Evolutionary conservation across 1,284 basidiomycete species (phyloP).

Genomic region (Rhodofomes roseus): DNA sequence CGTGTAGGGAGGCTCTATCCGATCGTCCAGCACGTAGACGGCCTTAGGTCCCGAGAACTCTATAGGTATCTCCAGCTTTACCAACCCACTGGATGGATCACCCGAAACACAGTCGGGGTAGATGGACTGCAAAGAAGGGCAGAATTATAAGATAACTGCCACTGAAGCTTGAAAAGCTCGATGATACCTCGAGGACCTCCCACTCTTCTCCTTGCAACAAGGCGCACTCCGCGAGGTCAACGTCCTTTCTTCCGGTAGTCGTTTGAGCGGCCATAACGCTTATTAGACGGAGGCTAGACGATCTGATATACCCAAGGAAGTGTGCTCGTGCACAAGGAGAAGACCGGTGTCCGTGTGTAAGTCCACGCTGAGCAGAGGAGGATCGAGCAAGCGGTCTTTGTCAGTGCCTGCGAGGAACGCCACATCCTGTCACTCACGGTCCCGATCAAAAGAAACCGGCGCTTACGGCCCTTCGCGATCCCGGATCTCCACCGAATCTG

Average conservation of each 20-base stretch:
- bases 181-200: slow-evolving; percentile 56
- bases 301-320: not conserved
- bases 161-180: not conserved
- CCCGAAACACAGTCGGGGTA: slow-evolving; percentile 64
- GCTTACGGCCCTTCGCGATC: not conserved
- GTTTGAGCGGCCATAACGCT: not conserved
- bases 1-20: slow-evolving; percentile 13
- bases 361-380: not conserved
- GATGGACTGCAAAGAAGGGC: slow-evolving; percentile 52
- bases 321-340: not conserved
- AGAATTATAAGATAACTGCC: not conserved
- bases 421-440: not conserved
- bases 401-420: not conserved
- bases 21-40: slow-evolving; percentile 31
- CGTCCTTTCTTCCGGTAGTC: not conserved
- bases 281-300: not conserved
- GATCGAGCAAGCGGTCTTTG: not conserved
- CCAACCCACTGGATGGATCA: slow-evolving; percentile 31
- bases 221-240: slow-evolving; percentile 20
- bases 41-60: slow-evolving; percentile 44
- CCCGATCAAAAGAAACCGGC: too few relatives aligned
- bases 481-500: too few relatives aligned
- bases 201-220: slow-evolving; percentile 36
- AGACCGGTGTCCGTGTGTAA: not conserved
- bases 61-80: slow-evolving; percentile 61